Percentiles rank a stretch among this genome's conserved stretches.
phyloP scores from a whole-genome alignment of 352 stramenopile genomes.

The Pythium oligandrum region DNA sequence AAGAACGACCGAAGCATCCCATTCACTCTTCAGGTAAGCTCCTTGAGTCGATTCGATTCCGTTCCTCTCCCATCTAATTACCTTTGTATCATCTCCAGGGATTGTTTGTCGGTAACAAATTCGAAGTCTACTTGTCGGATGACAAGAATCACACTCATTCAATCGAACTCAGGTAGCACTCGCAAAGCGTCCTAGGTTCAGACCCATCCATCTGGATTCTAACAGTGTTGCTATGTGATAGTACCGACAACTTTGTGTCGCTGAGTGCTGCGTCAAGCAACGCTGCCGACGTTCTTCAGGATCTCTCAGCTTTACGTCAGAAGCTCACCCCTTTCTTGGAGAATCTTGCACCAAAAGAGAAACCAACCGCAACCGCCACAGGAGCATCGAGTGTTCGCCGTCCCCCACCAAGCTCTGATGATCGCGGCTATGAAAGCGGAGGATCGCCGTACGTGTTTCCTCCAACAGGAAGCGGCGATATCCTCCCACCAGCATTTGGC shows the following conservation, averaged over 20 bases:
- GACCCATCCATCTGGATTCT: too few species aligned
- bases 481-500: slow-evolving; percentile 51
- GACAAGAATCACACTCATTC: slow-evolving; percentile 62
- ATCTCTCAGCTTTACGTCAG: slow-evolving; percentile 40
- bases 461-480: slow-evolving; percentile 55
- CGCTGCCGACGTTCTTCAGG: slow-evolving; percentile 40
- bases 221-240: slow-evolving; percentile 1
- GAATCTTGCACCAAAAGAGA: slow-evolving; percentile 44
- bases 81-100: slow-evolving; percentile 23
- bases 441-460: slow-evolving; percentile 32
- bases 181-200: too few species aligned
- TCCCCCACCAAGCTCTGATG: too few species aligned
- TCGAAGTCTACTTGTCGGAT: slow-evolving; percentile 76
- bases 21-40: slow-evolving; percentile 59
- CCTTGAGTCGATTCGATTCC: background rate
- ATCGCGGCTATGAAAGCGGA: background rate
- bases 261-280: slow-evolving; percentile 19
- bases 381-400: too few species aligned
- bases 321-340: slow-evolving; percentile 54
- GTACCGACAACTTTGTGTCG: slow-evolving; percentile 33
- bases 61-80: too few species aligned
- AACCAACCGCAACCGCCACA: slow-evolving; percentile 7
- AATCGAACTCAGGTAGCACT: slow-evolving; percentile 55
- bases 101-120: slow-evolving; percentile 69
- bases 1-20: slow-evolving; percentile 37